Percentiles rank a stretch among this genome's conserved stretches.
Evolutionary conservation across 805 yeast genomes (phyloP).

Genomic region (Candida taoyuanica): DNA sequence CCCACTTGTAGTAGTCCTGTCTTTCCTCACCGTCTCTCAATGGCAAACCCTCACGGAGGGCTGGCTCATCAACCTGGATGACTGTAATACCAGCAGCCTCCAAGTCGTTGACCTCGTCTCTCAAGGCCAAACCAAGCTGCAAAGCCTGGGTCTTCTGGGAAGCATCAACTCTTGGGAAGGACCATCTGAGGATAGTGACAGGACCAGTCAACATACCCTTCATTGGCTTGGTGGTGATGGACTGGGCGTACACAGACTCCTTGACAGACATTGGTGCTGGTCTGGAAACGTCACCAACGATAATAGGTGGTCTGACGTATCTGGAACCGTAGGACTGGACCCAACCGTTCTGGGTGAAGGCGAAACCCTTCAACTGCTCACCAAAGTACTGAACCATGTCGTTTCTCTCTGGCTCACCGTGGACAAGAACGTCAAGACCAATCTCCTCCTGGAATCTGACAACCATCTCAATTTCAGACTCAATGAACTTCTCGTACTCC

Average conservation of each 20-base stretch:
- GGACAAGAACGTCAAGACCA: conserved; percentile 96
- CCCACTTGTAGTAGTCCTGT: conserved; percentile 95
- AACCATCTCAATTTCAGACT: conserved; percentile 92
- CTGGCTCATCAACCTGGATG: conserved; percentile 99
- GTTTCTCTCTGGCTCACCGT: conserved; percentile 99
- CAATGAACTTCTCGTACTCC: conserved; percentile 94
- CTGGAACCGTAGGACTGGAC: conserved; percentile 99
- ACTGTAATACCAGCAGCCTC: conserved; percentile 98
- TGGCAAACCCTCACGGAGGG: conserved; percentile 99
- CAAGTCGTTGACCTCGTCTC: conserved; percentile 97
- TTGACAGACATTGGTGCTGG: conserved; percentile 98
- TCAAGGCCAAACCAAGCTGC: conserved; percentile 95
- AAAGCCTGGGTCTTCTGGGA: conserved; percentile 89
- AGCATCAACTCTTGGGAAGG: conserved; percentile 99
- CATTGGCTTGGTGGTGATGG: conserved; percentile 91
- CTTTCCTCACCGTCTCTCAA: conserved; percentile 97
- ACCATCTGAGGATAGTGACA: conserved; percentile 99
- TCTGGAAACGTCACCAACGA: conserved; percentile 98
- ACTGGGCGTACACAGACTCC: conserved; percentile 99
- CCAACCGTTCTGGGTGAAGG: conserved; percentile 99
- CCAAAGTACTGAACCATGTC: conserved; percentile 99
- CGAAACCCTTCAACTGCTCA: conserved; percentile 97
- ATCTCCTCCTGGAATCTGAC: conserved; percentile 99
- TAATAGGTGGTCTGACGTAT: conserved; percentile 99
- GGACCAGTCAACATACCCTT: conserved; percentile 99